These are phyloP conservation scores for Tolypocladium ophioglossoides DNA, from an alignment of 2,329 filamentous ascomycete genomes.

Conservation along the genomic window DNA sequence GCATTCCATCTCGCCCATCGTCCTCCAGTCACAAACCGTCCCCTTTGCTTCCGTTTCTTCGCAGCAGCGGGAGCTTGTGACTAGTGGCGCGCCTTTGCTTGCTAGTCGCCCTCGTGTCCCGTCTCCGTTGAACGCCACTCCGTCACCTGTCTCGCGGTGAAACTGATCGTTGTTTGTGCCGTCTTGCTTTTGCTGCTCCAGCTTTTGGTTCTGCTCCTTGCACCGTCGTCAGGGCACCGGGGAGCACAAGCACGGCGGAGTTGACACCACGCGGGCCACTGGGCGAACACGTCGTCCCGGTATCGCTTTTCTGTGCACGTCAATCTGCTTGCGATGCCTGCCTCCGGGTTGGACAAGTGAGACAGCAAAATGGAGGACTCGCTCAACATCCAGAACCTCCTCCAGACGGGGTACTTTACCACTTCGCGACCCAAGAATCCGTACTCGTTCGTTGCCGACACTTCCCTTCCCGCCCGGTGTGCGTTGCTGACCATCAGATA, in stretches of 20 bases:
- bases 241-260: neutral
- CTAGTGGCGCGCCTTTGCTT: neutral
- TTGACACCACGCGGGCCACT: too few species aligned
- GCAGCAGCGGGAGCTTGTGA: neutral
- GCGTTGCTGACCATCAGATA: conserved; percentile 6
- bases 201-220: neutral
- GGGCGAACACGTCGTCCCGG: neutral
- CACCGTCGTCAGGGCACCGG: neutral
- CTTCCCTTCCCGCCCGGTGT: neutral
- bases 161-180: neutral
- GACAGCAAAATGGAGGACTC: conserved; percentile 30
- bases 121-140: neutral
- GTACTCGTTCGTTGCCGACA: conserved; percentile 15
- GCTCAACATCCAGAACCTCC: conserved; percentile 33
- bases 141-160: neutral
- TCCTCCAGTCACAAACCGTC: neutral
- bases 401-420: conserved; percentile 40
- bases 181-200: neutral
- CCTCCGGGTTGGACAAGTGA: conserved; percentile 6
- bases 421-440: conserved; percentile 30
- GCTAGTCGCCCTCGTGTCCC: neutral
- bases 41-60: neutral
- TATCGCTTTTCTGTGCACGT: conserved; percentile 1
- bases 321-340: conserved; percentile 11
- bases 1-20: neutral